Evolutionary conservation across 2,329 filamentous ascomycete species (phyloP).

Genomic region (Sporothrix sp.): DNA sequence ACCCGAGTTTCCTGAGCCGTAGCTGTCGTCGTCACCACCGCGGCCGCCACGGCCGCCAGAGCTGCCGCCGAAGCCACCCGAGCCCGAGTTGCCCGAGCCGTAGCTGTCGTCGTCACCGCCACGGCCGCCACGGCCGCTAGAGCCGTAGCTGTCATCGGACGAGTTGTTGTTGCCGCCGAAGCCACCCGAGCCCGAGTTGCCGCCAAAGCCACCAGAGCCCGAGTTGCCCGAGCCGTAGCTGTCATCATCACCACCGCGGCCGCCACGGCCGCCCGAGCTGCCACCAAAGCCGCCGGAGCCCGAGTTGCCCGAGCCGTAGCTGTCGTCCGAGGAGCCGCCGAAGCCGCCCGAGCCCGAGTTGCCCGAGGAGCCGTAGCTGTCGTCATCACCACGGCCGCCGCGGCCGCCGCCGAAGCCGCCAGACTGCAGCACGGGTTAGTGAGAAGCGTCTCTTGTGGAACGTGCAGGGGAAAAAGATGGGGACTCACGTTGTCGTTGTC

Average conservation of each 20-base stretch:
- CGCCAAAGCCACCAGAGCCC: background rate
- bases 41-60: conserved; percentile 3
- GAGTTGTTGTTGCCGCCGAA: conserved; percentile 1
- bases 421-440: background rate
- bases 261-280: conserved; percentile 17
- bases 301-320: conserved; percentile 17
- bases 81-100: conserved; percentile 12
- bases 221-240: conserved; percentile 7
- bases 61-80: conserved; percentile 8
- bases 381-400: conserved; percentile 5
- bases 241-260: conserved; percentile 9
- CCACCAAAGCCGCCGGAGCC: conserved; percentile 17
- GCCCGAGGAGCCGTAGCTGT: conserved; percentile 19
- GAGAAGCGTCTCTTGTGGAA: background rate
- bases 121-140: conserved; percentile 1
- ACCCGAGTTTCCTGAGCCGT: background rate
- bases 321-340: conserved; percentile 16
- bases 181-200: conserved; percentile 13
- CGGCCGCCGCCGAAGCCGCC: conserved; percentile 15
- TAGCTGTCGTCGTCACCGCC: conserved; percentile 11
- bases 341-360: conserved; percentile 17
- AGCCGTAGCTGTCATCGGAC: conserved; percentile 16
- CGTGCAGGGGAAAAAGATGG: background rate
- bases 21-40: background rate
- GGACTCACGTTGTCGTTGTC: conserved; percentile 25